Base-by-base conservation (phyloP, 1,284 basidiomycete genomes). In the Cystobasidium slooffiae region DNA sequence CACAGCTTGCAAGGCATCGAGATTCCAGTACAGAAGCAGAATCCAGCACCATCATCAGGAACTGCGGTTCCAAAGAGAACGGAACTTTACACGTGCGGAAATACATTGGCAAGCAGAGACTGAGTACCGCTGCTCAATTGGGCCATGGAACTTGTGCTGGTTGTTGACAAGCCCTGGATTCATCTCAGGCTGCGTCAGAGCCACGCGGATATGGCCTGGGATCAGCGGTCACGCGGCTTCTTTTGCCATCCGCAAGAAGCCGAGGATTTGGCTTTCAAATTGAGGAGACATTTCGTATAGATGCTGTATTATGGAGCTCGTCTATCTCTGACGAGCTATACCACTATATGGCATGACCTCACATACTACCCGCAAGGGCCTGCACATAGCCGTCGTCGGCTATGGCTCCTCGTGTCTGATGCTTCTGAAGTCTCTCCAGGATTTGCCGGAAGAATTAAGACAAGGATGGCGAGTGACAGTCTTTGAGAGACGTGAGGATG, bases 341-440 rank as follows among this genome's bases (percentile, higher is more conserved):
- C 24, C 16, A 18, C 22, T 44, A 14, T 1, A 41, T 51, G 47
- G 6, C 44, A 46, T 63, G 56, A 14, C 56, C n/a, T 18, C 9
- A 6, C 39, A 59, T 41, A 8, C 37, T n/a, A 22, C 31, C 12
- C 56, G 18, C 37, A 59, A 24, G 46, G 61, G 44, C 14, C 16
- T 47, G 64, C 51, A 67, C 37, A 73, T 73, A 6, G 62, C 63
- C 14, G 51, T 73, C 37, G 64, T 73, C 37, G 72, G 72, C 62
- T 73, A 73, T 61, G 72, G 72, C 53, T 56, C 51, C 6, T 61
- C 72, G n/a, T 41, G 31, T 20, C 43, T 73, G 3, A 44, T 49
- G 37, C 43, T 59, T 8, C 24, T 73, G 6, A 73, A 73, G 63
- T 49, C 64, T 8, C 53, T 73, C 6, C 72, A 73, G 44, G 72